A percentile compares a stretch with the other conserved stretches of the same genome.
These are phyloP conservation scores for Apiotrichum brassicae DNA, from an alignment of 1,284 basidiomycete species.

Conservation along the genomic window DNA sequence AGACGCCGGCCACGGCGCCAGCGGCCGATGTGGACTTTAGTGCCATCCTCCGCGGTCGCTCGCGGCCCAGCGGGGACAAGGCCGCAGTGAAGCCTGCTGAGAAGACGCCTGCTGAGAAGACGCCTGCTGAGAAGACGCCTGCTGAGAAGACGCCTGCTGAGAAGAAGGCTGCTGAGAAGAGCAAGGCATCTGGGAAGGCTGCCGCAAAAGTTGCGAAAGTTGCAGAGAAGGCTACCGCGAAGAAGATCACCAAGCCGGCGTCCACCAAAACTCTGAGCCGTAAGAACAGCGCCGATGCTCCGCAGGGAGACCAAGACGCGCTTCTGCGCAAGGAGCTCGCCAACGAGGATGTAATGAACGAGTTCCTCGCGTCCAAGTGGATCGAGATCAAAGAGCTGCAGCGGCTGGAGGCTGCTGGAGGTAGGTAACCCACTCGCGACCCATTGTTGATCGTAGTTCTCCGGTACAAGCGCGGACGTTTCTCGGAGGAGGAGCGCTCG, in stretches of 20 bases:
- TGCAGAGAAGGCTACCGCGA: neutral
- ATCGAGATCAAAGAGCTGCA: conserved; percentile 22
- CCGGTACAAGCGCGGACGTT: conserved; percentile 32
- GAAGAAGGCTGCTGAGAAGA: too few species aligned
- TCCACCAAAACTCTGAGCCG: neutral
- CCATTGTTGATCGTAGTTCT: conserved; percentile 25
- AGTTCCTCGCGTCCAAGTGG: conserved; percentile 30
- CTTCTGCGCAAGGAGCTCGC: conserved; percentile 13
- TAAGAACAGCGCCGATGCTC: neutral
- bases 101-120: too few species aligned
- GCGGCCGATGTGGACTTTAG: neutral
- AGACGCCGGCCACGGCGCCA: neutral
- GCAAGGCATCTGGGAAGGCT: too few species aligned
- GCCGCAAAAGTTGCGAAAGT: too few species aligned
- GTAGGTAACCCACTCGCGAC: conserved; percentile 23
- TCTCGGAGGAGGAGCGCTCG: conserved; percentile 23
- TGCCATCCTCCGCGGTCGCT: neutral
- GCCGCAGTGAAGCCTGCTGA: too few species aligned
- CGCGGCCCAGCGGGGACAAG: neutral
- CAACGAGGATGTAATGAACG: conserved; percentile 18
- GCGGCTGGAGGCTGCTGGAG: conserved; percentile 29
- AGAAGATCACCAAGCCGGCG: neutral
- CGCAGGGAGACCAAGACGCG: conserved; percentile 9
- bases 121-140: too few species aligned
- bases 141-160: too few species aligned